Percentiles rank a stretch among this genome's conserved stretches.
phyloP scores from a whole-genome alignment of 2,329 filamentous ascomycete species.

The Raffaelea ambrosiae region DNA sequence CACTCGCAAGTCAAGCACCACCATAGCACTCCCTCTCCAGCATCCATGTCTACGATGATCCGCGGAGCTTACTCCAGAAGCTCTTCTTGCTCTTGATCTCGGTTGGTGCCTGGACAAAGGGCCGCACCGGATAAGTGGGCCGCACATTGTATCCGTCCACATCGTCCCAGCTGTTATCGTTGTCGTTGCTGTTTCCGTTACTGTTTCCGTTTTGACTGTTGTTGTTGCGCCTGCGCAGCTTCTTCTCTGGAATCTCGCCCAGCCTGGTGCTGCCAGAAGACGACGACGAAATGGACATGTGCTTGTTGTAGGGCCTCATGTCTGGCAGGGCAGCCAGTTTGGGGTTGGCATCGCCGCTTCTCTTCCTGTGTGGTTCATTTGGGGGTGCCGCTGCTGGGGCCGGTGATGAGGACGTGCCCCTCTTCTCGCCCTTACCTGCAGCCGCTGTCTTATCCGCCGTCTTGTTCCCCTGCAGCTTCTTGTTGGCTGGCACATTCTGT shows the following conservation, averaged over 20 bases:
- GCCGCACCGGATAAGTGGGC: conserved; percentile 23
- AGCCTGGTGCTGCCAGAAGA: conserved; percentile 25
- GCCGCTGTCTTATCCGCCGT: not conserved
- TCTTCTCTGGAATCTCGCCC: conserved; percentile 24
- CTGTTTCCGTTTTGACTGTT: no score
- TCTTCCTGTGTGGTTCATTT: not conserved
- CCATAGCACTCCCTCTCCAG: no score
- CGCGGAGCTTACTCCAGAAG: conserved; percentile 20
- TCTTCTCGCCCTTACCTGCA: no score
- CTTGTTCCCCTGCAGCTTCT: not conserved
- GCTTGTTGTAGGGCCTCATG: no score
- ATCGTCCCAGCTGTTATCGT: conserved; percentile 5
- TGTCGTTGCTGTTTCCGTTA: not conserved
- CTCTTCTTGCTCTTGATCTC: conserved; percentile 13
- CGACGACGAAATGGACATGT: conserved; percentile 22
- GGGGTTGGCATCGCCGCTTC: not conserved
- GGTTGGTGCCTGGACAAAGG: conserved; percentile 16
- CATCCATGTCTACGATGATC: no score
- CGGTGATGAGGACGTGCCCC: not conserved
- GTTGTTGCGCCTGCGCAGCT: conserved; percentile 12
- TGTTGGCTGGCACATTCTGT: no score
- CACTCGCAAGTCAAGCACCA: no score
- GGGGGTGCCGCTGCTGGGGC: no score
- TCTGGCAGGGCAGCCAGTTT: conserved; percentile 1
- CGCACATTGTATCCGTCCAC: conserved; percentile 19